Percentiles rank a stretch among this genome's conserved stretches.
These are phyloP conservation scores for Cutaneotrichosporon daszewskae DNA, from an alignment of 1,284 basidiomycete species.

Conservation along the genomic window DNA sequence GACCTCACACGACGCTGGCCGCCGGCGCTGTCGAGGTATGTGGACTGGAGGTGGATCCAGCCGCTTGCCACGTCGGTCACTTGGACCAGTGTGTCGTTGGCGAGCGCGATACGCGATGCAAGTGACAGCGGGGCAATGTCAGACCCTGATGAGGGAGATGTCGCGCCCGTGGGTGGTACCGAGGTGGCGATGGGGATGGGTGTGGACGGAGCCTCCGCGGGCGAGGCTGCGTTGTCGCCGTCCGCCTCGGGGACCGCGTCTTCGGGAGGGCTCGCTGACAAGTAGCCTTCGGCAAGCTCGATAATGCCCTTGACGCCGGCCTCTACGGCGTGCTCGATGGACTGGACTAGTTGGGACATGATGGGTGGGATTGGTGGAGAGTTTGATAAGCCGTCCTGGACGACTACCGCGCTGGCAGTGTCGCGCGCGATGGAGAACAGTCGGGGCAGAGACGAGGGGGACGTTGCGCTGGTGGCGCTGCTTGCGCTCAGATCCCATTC, in stretches of 20 bases:
- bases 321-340: constrained; percentile 33
- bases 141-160: background rate
- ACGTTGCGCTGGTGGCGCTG: constrained; percentile 1
- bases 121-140: background rate
- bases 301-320: constrained; percentile 39
- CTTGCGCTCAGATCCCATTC: background rate
- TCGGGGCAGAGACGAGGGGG: too few species aligned
- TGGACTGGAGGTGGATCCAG: constrained; percentile 44
- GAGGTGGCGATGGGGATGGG: constrained; percentile 6
- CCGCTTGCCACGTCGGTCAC: constrained; percentile 39
- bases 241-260: background rate
- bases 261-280: background rate
- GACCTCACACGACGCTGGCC: constrained; percentile 30
- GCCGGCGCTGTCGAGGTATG: constrained; percentile 32
- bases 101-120: constrained; percentile 10
- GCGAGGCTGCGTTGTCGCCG: background rate
- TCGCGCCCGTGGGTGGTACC: background rate
- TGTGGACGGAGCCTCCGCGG: background rate
- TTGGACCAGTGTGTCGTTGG: constrained; percentile 26
- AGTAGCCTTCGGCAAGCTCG: constrained; percentile 10
- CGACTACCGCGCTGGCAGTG: too few species aligned
- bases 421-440: too few species aligned
- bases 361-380: background rate
- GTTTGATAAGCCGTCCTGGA: too few species aligned
- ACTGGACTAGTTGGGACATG: constrained; percentile 35